Evolutionary conservation across 2,329 filamentous ascomycete species (phyloP).

Genomic region (Botrytis cinerea): DNA sequence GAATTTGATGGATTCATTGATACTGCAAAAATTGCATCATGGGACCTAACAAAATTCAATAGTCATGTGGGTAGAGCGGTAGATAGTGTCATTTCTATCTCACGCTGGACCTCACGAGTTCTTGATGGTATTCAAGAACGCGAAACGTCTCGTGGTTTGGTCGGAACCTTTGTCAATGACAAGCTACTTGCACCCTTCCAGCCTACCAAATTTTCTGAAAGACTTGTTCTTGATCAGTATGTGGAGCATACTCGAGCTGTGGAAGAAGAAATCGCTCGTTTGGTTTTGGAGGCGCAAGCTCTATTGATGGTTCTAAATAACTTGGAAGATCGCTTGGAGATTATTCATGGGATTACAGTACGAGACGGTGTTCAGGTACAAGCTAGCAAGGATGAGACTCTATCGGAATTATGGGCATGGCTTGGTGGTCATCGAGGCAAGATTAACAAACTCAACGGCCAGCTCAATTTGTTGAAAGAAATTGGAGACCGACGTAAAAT

Average conservation of each 20-base stretch:
- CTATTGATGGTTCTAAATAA: slow-evolving; percentile 65
- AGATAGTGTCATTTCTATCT: slow-evolving; percentile 73
- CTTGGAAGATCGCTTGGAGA: slow-evolving; percentile 68
- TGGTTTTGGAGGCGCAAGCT: slow-evolving; percentile 71
- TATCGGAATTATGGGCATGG: slow-evolving; percentile 72
- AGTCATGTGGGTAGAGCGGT: slow-evolving; percentile 72
- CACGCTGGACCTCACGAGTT: slow-evolving; percentile 68
- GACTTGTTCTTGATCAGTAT: slow-evolving; percentile 70
- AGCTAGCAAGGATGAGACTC: slow-evolving; percentile 62
- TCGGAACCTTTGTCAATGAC: slow-evolving; percentile 49
- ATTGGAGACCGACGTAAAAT: slow-evolving; percentile 66
- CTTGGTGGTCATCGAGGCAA: slow-evolving; percentile 68
- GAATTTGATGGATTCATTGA: slow-evolving; percentile 79
- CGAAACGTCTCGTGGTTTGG: slow-evolving; percentile 34
- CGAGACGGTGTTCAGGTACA: slow-evolving; percentile 62
- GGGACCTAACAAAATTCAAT: slow-evolving; percentile 74
- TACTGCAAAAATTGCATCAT: slow-evolving; percentile 62
- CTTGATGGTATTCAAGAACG: slow-evolving; percentile 40
- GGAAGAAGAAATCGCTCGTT: slow-evolving; percentile 65
- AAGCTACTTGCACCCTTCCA: slow-evolving; percentile 62
- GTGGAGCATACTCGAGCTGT: slow-evolving; percentile 70
- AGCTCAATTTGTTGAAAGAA: slow-evolving; percentile 63
- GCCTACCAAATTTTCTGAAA: slow-evolving; percentile 59
- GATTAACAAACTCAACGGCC: slow-evolving; percentile 61
- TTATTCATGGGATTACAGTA: slow-evolving; percentile 69